Base-by-base conservation (phyloP, 331 rosid genomes). In the Telfairia occidentalis region DNA sequence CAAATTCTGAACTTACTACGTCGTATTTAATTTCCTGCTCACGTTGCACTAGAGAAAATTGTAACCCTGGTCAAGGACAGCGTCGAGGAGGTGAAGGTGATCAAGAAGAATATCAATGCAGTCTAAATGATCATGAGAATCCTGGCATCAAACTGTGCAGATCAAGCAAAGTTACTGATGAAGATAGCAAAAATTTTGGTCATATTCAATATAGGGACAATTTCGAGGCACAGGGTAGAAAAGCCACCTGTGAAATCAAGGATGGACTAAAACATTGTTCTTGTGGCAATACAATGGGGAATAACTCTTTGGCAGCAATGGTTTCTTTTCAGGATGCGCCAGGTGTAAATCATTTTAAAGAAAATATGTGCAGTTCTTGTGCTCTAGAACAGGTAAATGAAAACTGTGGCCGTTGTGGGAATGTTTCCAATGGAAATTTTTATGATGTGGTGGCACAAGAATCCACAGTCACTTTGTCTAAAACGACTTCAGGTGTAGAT, bases 191-290 rank as follows among this genome's bases (percentile, higher is more conserved):
- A 35, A 49, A 45, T 18, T 72, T 48, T 40, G 75, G 80, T 58
- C 21, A 63, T 76, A 72, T 48, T 79, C 85, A 80, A 53, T 53
- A 38, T 49, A 72, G 77, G 58, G 84, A 66, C n/a, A 49, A 73
- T 73, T 76, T 55, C 59, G 59, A 58, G 52, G 69, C 81, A 65
- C 80, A 75, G 50, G 80, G 77, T 38, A 83, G 83, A 53, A 88
- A 78, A 70, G 83, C 21, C 60, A 69, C 79, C 45, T 48, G 84
- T 72, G 82, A 78, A 29, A 35, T 24, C 11, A 69, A 78, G 78
- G 82, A 79, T 58, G 82, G 75, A 77, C 76, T 84, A 66, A 84
- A 81, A 71, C 86, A 74, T 26, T 76, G 82, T 73, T 79, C 90
- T 76, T 18, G 71, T 32, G 84, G 29, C 30, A 42, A 65, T 57